phyloP scores from a whole-genome alignment of 257 asterid species.

The Solanum piurae region DNA sequence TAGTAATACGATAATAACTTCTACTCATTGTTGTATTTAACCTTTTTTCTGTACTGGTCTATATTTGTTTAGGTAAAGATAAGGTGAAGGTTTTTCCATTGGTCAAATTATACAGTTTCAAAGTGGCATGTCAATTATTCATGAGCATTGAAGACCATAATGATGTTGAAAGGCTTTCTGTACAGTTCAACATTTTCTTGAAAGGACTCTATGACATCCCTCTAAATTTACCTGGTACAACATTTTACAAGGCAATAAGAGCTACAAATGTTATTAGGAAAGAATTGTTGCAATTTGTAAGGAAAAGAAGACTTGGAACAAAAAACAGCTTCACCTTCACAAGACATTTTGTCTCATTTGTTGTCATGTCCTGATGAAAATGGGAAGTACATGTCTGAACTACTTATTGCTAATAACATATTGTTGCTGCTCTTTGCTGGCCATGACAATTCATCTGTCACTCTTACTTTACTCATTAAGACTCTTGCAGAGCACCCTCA shows the following conservation, averaged over 20 bases:
- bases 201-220: constrained; percentile 53
- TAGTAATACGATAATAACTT: no score
- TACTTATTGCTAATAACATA: constrained; percentile 53
- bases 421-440: constrained; percentile 64
- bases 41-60: no score
- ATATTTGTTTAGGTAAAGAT: constrained; percentile 28
- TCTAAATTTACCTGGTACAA: constrained; percentile 51
- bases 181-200: constrained; percentile 40
- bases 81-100: constrained; percentile 37
- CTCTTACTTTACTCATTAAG: constrained; percentile 50
- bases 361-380: constrained; percentile 40
- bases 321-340: constrained; percentile 27
- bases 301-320: constrained; percentile 35
- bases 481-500: constrained; percentile 50
- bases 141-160: constrained; percentile 56
- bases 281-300: constrained; percentile 30
- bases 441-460: constrained; percentile 61
- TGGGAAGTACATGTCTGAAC: constrained; percentile 55
- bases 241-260: constrained; percentile 35
- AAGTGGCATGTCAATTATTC: constrained; percentile 59
- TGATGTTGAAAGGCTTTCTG: constrained; percentile 33
- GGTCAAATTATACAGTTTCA: constrained; percentile 50
- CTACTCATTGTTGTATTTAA: no score
- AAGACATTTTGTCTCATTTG: constrained; percentile 66
- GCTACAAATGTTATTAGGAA: constrained; percentile 42